phyloP scores from a whole-genome alignment of 2,329 filamentous ascomycete species.

The Ilyonectria robusta region DNA sequence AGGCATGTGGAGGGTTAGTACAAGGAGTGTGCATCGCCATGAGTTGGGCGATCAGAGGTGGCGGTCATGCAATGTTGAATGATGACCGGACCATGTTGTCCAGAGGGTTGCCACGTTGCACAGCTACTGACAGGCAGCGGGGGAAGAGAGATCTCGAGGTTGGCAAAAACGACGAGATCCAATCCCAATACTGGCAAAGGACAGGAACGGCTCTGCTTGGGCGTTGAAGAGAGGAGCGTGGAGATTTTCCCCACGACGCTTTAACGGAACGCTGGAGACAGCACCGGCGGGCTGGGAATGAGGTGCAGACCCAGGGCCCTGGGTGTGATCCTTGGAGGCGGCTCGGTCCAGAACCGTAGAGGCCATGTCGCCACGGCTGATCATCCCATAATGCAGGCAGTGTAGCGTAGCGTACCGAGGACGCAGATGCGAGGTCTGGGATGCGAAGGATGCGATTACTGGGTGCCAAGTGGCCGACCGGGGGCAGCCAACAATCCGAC shows the following conservation, averaged over 20 bases:
- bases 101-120: conserved; percentile 23
- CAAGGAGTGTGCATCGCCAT: conserved; percentile 1
- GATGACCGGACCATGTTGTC: conserved; percentile 4
- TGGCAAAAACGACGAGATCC: conserved; percentile 1
- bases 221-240: background rate
- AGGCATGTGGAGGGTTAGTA: background rate
- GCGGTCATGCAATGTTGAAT: background rate
- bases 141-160: conserved; percentile 4
- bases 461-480: background rate
- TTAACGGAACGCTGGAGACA: background rate
- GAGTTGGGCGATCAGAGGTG: conserved; percentile 6
- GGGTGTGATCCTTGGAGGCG: background rate
- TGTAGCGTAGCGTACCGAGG: too few species aligned
- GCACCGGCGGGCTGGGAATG: conserved; percentile 15
- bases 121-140: background rate
- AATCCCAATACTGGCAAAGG: background rate
- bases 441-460: background rate
- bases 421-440: background rate
- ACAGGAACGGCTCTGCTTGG: background rate
- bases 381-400: background rate
- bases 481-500: background rate
- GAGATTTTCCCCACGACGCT: background rate
- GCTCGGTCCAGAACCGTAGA: background rate
- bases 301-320: background rate
- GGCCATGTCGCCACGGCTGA: background rate